Conservation (phyloP, 352 stramenopile genomes). For the Globisporangium apiculatum region DNA sequence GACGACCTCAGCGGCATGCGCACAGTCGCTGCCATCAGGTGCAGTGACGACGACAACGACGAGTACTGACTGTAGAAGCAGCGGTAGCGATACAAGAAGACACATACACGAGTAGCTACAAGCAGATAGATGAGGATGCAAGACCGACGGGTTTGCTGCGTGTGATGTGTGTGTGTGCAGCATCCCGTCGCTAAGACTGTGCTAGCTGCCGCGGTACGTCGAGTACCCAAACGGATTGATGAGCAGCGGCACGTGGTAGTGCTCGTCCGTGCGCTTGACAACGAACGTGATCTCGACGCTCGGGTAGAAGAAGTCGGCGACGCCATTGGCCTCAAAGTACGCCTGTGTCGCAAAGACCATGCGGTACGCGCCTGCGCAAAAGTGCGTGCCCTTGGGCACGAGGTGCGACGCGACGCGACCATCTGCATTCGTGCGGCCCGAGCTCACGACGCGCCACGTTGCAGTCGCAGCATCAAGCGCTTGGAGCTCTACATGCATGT, state of each 20-base stretch:
- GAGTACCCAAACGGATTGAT: slow-evolving; percentile 88
- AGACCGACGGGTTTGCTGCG: neutral
- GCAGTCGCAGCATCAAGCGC: slow-evolving; percentile 21
- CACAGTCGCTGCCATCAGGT: no score
- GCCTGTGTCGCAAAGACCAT: slow-evolving; percentile 75
- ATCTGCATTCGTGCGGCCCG: slow-evolving; percentile 65
- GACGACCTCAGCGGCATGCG: slow-evolving; percentile 32
- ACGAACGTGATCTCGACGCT: slow-evolving; percentile 77
- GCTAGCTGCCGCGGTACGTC: slow-evolving; percentile 84
- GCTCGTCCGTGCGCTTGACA: slow-evolving; percentile 58
- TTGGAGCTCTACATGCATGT: slow-evolving; percentile 70
- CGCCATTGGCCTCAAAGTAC: slow-evolving; percentile 70
- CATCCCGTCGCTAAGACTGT: no score
- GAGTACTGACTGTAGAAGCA: slow-evolving; percentile 5
- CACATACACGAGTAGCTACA: no score
- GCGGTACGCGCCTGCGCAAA: slow-evolving; percentile 56
- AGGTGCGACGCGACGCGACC: slow-evolving; percentile 52
- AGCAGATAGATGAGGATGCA: no score
- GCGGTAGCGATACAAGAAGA: neutral
- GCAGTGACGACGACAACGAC: no score
- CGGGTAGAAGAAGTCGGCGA: slow-evolving; percentile 82
- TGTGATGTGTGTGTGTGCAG: neutral
- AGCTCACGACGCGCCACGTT: slow-evolving; percentile 39
- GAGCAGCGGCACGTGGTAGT: slow-evolving; percentile 88
- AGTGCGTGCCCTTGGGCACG: slow-evolving; percentile 27